Base-by-base conservation (phyloP, 2,329 filamentous ascomycete genomes). In the Venturia aucupariae region DNA sequence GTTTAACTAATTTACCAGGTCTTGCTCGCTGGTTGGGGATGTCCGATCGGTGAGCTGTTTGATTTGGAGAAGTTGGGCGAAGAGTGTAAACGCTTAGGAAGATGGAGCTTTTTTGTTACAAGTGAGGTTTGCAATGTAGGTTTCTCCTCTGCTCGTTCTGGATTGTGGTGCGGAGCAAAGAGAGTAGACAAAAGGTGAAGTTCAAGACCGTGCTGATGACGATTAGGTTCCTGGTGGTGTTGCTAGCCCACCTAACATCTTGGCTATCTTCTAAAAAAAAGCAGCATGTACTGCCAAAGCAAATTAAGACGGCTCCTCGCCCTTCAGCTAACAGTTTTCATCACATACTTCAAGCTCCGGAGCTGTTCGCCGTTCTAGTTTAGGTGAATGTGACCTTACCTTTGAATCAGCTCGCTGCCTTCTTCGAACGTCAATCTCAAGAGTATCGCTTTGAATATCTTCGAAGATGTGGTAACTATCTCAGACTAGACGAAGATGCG, bases 11-110 rank as follows among this genome's bases (percentile, higher is more conserved):
- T n/a, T n/a, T n/a, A n/a, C n/a, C n/a, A n/a, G n/a, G 76, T 81
- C 0, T 74, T 82, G 67, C 72, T 82, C 4, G 75, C 75, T 0
- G 79, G 79, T 0, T 82, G 78, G 78, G 79, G 80, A 0, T 79
- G 77, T 68, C 80, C 80, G 17, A 80, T 82, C 67, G 80, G 80
- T 30, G 80, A 82, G 70, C 69, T 82, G 3, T 82, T 81, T 67
- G 77, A 81, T 69, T 71, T 82, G 11, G 80, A 82, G 71, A 71
- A 66, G 54, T 68, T 82, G 60, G 76, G 77, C 0, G 72, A 66
- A 62, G 69, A 79, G 54, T 82, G 80, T 67, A 68, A 70, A 65
- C 66, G 68, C 22, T 59, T 69, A 32, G 68, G 71, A 30, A 69
- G 78, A 60, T 82, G 76, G 73, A 76, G 71, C 60, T 82, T 82